Evolutionary conservation across 345 rosid genomes (phyloP).

Genomic region (Hibiscus tridactylites): DNA sequence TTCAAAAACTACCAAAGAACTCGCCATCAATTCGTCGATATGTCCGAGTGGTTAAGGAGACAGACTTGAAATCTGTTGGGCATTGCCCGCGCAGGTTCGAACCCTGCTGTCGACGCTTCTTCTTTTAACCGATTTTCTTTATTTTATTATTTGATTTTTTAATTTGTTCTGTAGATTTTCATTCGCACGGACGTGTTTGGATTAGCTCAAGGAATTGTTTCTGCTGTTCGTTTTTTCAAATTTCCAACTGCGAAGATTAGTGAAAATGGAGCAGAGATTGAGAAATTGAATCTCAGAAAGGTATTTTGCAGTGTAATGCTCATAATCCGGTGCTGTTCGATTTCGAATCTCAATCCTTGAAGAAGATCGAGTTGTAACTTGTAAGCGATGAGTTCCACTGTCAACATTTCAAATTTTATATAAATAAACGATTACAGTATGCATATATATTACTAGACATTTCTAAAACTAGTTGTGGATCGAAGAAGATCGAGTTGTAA

Average conservation of each 20-base stretch:
- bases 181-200: too few species aligned
- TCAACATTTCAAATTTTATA: too few species aligned
- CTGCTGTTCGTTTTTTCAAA: background rate
- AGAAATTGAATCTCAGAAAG: conserved; percentile 57
- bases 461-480: conserved; percentile 24
- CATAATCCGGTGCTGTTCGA: background rate
- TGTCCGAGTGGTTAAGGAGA: conserved; percentile 99
- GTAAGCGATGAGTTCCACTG: too few species aligned
- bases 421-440: too few species aligned
- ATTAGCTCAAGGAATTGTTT: too few species aligned
- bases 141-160: background rate
- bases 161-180: too few species aligned
- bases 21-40: conserved; percentile 40
- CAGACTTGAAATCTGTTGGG: conserved; percentile 96
- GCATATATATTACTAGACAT: conserved; percentile 2
- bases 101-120: conserved; percentile 71
- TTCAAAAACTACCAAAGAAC: conserved; percentile 27
- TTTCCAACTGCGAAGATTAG: conserved; percentile 31
- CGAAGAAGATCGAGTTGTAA: conserved; percentile 55
- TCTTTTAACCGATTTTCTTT: too few species aligned
- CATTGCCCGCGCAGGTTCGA: conserved; percentile 85
- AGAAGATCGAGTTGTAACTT: too few species aligned
- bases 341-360: too few species aligned
- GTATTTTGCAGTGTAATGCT: conserved; percentile 21
- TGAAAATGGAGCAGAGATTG: conserved; percentile 51